phyloP scores from a whole-genome alignment of 2,329 filamentous ascomycete species.

The Colletotrichum sp. region DNA sequence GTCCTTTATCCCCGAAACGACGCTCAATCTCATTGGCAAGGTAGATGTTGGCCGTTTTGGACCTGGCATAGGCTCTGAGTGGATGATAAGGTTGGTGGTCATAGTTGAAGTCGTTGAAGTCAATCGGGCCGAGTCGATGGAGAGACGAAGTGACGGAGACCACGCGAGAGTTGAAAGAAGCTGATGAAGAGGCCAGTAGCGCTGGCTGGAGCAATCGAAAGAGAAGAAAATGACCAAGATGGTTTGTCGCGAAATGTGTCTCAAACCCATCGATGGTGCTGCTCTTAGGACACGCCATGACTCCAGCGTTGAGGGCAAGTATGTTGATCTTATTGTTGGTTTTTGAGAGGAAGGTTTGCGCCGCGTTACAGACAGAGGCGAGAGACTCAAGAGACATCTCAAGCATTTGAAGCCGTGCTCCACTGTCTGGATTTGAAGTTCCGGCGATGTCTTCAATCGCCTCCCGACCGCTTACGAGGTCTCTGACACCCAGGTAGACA shows the following conservation, averaged over 20 bases:
- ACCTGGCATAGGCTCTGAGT: slow-evolving; percentile 46
- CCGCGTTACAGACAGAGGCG: neutral
- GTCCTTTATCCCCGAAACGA: slow-evolving; percentile 28
- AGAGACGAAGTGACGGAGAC: slow-evolving; percentile 47
- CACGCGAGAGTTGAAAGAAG: slow-evolving; percentile 48
- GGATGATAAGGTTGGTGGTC: slow-evolving; percentile 31
- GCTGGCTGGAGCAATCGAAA: slow-evolving; percentile 54
- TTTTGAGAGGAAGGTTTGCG: slow-evolving; percentile 31
- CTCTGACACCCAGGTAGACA: slow-evolving; percentile 38
- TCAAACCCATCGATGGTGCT: slow-evolving; percentile 24
- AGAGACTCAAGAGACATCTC: slow-evolving; percentile 21
- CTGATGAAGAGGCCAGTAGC: slow-evolving; percentile 41
- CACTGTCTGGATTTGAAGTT: neutral
- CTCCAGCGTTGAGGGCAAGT: slow-evolving; percentile 36
- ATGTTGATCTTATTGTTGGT: slow-evolving; percentile 27
- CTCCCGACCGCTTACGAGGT: slow-evolving; percentile 33
- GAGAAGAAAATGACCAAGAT: slow-evolving; percentile 59
- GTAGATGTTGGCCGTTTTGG: slow-evolving; percentile 56
- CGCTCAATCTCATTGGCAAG: slow-evolving; percentile 35
- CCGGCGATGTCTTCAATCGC: slow-evolving; percentile 25
- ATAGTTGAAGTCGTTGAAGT: slow-evolving; percentile 30
- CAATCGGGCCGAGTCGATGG: slow-evolving; percentile 38
- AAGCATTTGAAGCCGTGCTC: neutral
- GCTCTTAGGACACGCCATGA: slow-evolving; percentile 9
- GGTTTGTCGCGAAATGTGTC: slow-evolving; percentile 56